Evolutionary conservation across 2,329 filamentous ascomycete genomes (phyloP).

Genomic region (Fusarium protoensiforme): DNA sequence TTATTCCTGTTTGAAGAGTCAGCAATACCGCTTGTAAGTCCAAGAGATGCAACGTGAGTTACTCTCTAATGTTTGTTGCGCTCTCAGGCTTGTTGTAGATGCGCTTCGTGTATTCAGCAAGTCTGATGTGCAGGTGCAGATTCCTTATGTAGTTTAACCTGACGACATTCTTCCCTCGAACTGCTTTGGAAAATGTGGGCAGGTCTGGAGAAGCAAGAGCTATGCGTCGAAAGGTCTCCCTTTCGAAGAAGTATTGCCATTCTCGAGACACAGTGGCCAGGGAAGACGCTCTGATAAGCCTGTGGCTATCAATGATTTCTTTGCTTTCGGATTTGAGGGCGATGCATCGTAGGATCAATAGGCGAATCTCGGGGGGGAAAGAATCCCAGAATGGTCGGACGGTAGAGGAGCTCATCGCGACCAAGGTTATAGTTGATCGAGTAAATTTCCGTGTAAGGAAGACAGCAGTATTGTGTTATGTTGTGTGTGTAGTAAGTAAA

Average conservation of each 20-base stretch:
- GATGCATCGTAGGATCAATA: conserved; percentile 1
- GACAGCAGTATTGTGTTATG: background rate
- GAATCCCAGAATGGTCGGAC: conserved; percentile 1
- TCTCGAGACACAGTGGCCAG: conserved; percentile 19
- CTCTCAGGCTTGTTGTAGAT: conserved; percentile 4
- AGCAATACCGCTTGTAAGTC: background rate
- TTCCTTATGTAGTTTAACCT: conserved; percentile 14
- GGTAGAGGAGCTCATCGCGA: background rate
- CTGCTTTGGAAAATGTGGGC: background rate
- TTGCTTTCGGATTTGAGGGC: background rate
- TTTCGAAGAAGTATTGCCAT: conserved; percentile 26
- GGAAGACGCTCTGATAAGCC: background rate
- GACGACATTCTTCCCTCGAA: background rate
- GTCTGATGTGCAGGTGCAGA: conserved; percentile 4
- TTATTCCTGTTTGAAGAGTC: conserved; percentile 17
- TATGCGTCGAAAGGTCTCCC: conserved; percentile 8
- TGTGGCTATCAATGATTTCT: too few relatives aligned
- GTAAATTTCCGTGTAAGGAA: background rate
- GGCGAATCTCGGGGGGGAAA: conserved; percentile 14
- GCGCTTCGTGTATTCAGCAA: background rate
- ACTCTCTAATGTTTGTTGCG: background rate
- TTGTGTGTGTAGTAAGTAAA: background rate
- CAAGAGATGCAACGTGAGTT: background rate
- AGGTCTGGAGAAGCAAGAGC: conserved; percentile 9
- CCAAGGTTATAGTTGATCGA: background rate